phyloP scores from a whole-genome alignment of 2,329 filamentous ascomycete species.

The Botryosphaeria dothidea region DNA sequence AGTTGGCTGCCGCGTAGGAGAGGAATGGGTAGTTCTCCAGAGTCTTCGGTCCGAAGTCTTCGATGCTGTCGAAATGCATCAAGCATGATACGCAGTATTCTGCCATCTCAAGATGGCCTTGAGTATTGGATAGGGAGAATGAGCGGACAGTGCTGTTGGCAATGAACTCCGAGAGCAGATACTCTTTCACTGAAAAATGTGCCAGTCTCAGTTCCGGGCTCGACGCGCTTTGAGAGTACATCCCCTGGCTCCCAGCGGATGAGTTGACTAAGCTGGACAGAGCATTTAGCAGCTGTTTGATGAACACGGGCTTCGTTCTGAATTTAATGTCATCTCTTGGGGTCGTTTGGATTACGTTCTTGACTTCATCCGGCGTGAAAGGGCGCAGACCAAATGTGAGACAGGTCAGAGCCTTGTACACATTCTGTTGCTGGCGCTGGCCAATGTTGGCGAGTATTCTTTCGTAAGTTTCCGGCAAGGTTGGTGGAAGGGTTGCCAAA shows the following conservation, averaged over 20 bases:
- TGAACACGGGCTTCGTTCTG: neutral
- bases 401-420: neutral
- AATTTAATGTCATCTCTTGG: neutral
- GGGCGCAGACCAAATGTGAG: neutral
- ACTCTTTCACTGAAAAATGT: slow-evolving; percentile 1
- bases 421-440: neutral
- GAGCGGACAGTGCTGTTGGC: neutral
- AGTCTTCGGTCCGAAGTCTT: neutral
- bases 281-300: neutral
- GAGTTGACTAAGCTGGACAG: neutral
- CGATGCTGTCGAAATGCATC: neutral
- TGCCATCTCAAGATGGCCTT: neutral
- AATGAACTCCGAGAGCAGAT: neutral
- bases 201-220: neutral
- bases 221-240: neutral
- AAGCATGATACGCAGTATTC: neutral
- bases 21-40: neutral
- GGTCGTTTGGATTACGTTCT: neutral
- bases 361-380: neutral
- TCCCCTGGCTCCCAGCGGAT: neutral
- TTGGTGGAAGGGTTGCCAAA: neutral
- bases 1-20: neutral
- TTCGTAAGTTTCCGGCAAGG: neutral
- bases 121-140: neutral
- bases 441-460: neutral